Base-by-base conservation (phyloP, 805 yeast genomes). In the Yueomyces sinensis region DNA sequence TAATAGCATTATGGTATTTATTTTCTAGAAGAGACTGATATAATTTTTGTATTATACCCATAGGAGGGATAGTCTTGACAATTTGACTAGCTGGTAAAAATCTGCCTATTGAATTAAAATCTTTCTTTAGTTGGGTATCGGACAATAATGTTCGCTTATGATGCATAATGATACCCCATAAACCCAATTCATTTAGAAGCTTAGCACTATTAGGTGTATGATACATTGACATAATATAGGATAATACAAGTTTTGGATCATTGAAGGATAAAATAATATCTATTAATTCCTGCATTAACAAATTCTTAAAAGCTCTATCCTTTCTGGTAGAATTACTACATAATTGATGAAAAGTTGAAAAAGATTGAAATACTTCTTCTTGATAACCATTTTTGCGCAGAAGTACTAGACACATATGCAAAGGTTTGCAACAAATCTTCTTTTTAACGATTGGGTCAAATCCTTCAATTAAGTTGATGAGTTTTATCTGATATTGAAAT, bases 91-190 rank as follows among this genome's bases (percentile, higher is more conserved):
- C 30, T 3, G 52, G 46, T 9, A 46, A 25, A 15, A 38, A 20
- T n/a, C 32, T 27, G 13, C 38, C 42, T 2, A 40, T 30, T 7
- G 33, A 20, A 2, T 27, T 19, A 2, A 32, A 17, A 29, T 46
- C 47, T 20, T 37, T 33, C 13, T 15, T 24, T 13, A 44, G 27
- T n/a, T 33, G 30, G 4, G 35, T 17, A 4, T 35, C 24, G 4
- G 40, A 14, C 22, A 49, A 27, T 16, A 30, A 29, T 7, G 27
- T 29, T n/a, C 40, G 32, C 9, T 41, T 32, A 5, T 35, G 32
- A 34, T 50, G 52, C 28, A 45, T 47, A 3, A 46, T 36, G n/a
- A 46, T 34, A 9, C 50, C 37, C 55, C 55, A 50, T 11, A 55
- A 7, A 0, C 59, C 58, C 9, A 55, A 34, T 2, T 47, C 37